A percentile compares a stretch with the other conserved stretches of the same genome.
These are phyloP conservation scores for Colletotrichum costaricense DNA, from an alignment of 2,329 filamentous ascomycete species.

Conservation along the genomic window DNA sequence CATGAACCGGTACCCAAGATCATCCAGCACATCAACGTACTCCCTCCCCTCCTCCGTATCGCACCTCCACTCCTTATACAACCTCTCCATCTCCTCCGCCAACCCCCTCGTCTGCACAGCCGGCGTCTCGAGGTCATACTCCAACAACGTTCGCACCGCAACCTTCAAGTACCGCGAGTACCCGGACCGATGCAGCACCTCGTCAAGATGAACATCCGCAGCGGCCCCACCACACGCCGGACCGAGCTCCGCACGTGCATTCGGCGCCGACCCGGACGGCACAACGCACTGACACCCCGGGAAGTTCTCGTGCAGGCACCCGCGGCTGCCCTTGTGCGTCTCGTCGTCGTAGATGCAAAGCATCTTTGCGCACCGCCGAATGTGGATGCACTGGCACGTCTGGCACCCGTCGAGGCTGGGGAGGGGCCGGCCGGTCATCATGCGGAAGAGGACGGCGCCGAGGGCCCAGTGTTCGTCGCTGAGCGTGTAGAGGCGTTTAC, in stretches of 20 bases:
- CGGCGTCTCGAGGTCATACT: conserved; percentile 37
- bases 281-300: conserved; percentile 32
- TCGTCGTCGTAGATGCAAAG: conserved; percentile 19
- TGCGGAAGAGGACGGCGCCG: conserved; percentile 51
- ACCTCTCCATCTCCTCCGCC: conserved; percentile 38
- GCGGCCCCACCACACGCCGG: background rate
- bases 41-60: conserved; percentile 43
- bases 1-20: conserved; percentile 16
- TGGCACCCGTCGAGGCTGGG: conserved; percentile 44
- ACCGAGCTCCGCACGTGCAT: no score
- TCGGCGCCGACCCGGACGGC: background rate
- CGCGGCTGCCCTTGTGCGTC: conserved; percentile 23
- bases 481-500: conserved; percentile 47
- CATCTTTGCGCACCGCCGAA: conserved; percentile 30
- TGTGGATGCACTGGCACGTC: conserved; percentile 42
- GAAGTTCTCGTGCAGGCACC: conserved; percentile 34
- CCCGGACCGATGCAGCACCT: conserved; percentile 39
- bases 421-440: conserved; percentile 51
- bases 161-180: conserved; percentile 43
- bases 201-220: conserved; percentile 45
- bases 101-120: conserved; percentile 1
- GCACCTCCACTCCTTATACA: conserved; percentile 45
- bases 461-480: conserved; percentile 52
- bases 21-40: conserved; percentile 46
- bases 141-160: conserved; percentile 41